phyloP scores from a whole-genome alignment of 2,329 filamentous ascomycete species.

The Colletotrichum higginsianum region DNA sequence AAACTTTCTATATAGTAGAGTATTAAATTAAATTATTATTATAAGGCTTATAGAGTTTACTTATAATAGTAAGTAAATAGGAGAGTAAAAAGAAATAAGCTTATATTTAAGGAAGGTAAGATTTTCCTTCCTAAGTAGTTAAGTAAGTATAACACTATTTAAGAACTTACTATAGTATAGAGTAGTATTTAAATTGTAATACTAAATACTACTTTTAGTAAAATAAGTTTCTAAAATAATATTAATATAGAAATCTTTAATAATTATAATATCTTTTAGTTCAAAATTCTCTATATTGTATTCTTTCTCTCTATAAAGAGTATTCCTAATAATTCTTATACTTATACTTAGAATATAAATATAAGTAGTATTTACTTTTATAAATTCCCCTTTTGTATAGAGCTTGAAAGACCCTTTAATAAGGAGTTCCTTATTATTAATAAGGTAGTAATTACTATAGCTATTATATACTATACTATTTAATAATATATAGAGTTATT shows the following conservation, averaged over 20 bases:
- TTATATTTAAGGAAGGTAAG: neutral
- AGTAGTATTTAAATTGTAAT: too few relatives aligned
- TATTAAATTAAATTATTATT: neutral
- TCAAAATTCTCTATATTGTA: too few relatives aligned
- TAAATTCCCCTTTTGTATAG: neutral
- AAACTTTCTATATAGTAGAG: neutral
- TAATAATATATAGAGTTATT: neutral
- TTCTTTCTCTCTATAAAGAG: too few relatives aligned
- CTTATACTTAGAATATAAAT: neutral
- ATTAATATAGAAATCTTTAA: too few relatives aligned
- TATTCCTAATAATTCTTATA: neutral
- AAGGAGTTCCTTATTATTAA: neutral
- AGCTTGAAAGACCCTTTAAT: neutral
- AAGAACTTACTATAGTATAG: neutral
- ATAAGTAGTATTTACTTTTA: neutral
- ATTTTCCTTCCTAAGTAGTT: too few relatives aligned
- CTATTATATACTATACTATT: neutral
- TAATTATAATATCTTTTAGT: too few relatives aligned
- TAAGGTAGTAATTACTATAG: neutral
- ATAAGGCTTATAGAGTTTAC: neutral
- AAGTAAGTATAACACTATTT: too few relatives aligned
- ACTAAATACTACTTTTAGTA: too few relatives aligned
- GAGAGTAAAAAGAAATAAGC: neutral
- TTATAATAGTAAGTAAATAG: neutral
- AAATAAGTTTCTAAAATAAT: too few relatives aligned